A percentile compares a stretch with the other conserved stretches of the same genome.
Conservation (phyloP, 176 grass and related monocot genomes). For the Triticum timopheevii region DNA sequence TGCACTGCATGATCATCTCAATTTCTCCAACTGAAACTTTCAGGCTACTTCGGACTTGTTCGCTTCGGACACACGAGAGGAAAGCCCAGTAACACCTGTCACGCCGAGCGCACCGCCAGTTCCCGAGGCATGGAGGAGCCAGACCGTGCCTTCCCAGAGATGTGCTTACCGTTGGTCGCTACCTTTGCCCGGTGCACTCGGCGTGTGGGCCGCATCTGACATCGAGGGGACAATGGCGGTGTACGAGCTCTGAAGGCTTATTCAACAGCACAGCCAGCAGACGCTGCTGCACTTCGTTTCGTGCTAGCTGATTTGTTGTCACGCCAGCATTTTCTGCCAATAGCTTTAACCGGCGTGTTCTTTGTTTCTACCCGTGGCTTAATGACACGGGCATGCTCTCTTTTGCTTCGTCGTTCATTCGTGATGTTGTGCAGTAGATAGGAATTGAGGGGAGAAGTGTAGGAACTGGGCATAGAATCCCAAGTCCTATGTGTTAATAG, state of each 20-base stretch:
- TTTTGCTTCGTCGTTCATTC: too few relatives aligned
- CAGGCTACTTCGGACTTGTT: not conserved
- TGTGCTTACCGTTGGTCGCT: slow-evolving; percentile 25
- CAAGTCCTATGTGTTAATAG: too few relatives aligned
- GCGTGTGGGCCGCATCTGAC: slow-evolving; percentile 10
- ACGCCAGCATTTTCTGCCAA: not conserved
- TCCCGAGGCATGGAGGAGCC: slow-evolving; percentile 23
- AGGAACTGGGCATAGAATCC: too few relatives aligned
- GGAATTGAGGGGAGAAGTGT: too few relatives aligned
- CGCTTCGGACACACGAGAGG: not conserved
- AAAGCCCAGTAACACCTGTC: not conserved
- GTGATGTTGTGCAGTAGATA: too few relatives aligned
- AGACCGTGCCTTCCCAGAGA: not conserved
- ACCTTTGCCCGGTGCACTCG: not conserved
- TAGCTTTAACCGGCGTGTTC: too few relatives aligned
- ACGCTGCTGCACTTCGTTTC: not conserved
- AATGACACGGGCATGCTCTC: not conserved
- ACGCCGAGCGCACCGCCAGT: not conserved
- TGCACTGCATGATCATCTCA: not conserved
- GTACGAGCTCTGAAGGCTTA: slow-evolving; percentile 18
- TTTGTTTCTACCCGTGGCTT: too few relatives aligned
- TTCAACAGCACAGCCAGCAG: not conserved
- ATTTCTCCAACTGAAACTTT: not conserved
- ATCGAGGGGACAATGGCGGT: slow-evolving; percentile 9
- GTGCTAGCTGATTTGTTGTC: not conserved